Evolutionary conservation across 1,139 yeast species (phyloP), one percentile per base, ranked within the genome.

Genomic region (Debaryomyces sp.): DNA sequence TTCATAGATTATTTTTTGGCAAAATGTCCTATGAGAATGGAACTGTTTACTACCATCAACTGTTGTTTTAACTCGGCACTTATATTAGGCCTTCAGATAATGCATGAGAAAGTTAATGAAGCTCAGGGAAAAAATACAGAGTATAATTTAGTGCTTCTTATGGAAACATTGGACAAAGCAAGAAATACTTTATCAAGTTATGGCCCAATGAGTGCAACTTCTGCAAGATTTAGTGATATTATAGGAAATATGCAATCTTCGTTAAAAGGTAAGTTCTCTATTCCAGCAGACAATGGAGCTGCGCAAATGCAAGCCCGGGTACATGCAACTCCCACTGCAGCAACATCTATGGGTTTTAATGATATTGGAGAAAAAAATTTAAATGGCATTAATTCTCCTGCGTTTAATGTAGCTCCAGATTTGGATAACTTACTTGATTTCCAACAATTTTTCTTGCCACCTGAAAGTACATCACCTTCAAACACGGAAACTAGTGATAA

Each of bases 371-470:
- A n/a, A 18, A 17, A 26, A n/a, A 10, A 39, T 7, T 30, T 21
- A 15, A 15, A 38, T 30, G n/a, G 22, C 12, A 13, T 34, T 26
- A 15, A 32, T 22, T 6, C 46, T 30, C n/a, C 33, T 24, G 18
- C 13, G 32, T 36, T 32, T 12, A 43, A 34, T 34, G 23, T 39
- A 4, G 23, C 50, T 4, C 44, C 51, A 4, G 57, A 54, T 22
- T 46, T 58, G 45, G 60, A 59, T 41, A 49, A 51, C 23, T 54
- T 60, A 38, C 52, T 60, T 48, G 58, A 60, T 33, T 59, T 60
- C 33, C 63, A 58, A 43, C 61, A 56, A 36, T 59, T 54, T 44
- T 59, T 60, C 45, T 60, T 54, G 4, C 64, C 64, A 4, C 53
- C 58, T 23, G 54, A 53, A 17, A 54, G 53, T 8, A 57, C 54